phyloP scores from a whole-genome alignment of 495 filamentous ascomycete species.

The Bathelium albidoporum region DNA sequence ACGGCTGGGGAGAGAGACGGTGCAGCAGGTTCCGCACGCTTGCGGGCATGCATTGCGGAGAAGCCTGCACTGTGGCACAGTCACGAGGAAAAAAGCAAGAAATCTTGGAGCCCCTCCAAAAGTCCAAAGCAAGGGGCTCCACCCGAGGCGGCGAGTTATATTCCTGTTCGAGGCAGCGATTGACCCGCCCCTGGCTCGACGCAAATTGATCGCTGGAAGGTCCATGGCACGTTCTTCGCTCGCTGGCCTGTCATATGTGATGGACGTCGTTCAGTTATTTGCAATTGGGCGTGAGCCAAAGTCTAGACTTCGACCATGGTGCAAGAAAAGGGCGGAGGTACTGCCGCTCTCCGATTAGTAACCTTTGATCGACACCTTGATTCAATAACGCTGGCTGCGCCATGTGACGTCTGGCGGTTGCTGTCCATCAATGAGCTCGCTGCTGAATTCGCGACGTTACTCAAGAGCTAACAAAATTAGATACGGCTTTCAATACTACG shows the following conservation, averaged over 20 bases:
- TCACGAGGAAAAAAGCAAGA: background rate
- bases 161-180: background rate
- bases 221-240: background rate
- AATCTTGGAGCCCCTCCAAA: background rate
- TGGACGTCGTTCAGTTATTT: background rate
- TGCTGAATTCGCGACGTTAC: background rate
- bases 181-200: background rate
- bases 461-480: background rate
- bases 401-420: background rate
- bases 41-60: background rate
- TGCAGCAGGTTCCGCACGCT: background rate
- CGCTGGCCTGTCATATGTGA: background rate
- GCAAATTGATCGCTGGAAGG: background rate
- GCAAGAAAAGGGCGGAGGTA: background rate
- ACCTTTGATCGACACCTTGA: background rate
- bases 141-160: background rate
- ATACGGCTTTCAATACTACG: background rate
- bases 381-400: background rate
- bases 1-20: background rate
- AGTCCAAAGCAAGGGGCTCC: background rate
- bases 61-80: background rate
- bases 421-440: background rate
- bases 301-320: background rate
- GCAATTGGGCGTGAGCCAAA: background rate
- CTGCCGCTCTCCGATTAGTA: background rate